Conservation (phyloP, 768 basidiomycete species). For the Phlebiopsis gigantea region DNA sequence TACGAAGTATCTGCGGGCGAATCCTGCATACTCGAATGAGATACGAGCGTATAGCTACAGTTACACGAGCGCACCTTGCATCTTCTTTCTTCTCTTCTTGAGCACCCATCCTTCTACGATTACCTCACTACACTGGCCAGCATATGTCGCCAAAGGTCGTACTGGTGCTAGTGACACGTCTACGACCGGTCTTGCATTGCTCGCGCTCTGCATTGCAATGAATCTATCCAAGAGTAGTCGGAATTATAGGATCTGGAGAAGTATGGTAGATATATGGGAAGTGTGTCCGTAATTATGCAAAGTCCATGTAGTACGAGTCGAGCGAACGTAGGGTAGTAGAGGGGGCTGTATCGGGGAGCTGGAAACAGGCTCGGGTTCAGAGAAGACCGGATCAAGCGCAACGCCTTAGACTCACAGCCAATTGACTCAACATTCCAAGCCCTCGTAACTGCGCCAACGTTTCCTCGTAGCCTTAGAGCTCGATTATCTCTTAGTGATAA, state of each 20-base stretch:
- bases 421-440: neutral
- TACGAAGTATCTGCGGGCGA: conserved; percentile 79
- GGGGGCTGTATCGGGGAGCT: neutral
- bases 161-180: conserved; percentile 13
- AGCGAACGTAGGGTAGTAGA: neutral
- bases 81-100: conserved; percentile 83
- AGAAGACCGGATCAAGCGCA: conserved; percentile 6
- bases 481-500: neutral
- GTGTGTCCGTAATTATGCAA: neutral
- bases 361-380: neutral
- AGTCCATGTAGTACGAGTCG: neutral
- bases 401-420: neutral
- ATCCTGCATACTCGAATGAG: conserved; percentile 43
- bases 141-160: conserved; percentile 8
- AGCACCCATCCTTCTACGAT: conserved; percentile 74
- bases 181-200: neutral
- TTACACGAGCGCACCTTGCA: conserved; percentile 60
- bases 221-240: neutral
- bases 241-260: neutral
- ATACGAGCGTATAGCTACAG: neutral
- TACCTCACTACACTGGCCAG: conserved; percentile 19
- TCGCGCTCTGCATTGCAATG: neutral
- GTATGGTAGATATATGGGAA: neutral
- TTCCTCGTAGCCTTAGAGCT: neutral
- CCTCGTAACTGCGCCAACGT: too few relatives aligned